Conservation (phyloP, 73 alveolate genomes). For the Symbiodinium pilosum region DNA sequence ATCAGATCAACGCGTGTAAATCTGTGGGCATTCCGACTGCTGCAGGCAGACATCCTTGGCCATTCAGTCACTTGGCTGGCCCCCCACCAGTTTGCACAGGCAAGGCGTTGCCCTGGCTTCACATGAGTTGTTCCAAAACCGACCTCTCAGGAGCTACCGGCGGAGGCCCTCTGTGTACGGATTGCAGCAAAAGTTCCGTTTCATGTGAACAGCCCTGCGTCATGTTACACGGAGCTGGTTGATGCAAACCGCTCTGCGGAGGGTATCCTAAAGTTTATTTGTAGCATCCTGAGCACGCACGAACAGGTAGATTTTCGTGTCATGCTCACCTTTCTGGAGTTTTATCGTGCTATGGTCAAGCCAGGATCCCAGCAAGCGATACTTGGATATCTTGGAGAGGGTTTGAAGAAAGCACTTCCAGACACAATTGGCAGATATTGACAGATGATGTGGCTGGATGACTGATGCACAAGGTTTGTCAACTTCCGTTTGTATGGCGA, state of each 20-base stretch:
- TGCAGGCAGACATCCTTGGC: constrained; percentile 98
- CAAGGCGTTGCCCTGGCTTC: constrained; percentile 95
- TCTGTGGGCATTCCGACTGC: too few species aligned
- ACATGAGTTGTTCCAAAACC: background rate
- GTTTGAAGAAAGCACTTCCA: too few species aligned
- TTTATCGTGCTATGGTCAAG: constrained; percentile 97
- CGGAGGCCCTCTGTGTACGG: constrained; percentile 26
- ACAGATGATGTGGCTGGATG: background rate
- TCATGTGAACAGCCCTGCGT: too few species aligned
- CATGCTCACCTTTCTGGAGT: constrained; percentile 98
- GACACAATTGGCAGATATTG: background rate
- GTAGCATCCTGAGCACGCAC: too few species aligned
- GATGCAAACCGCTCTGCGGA: too few species aligned
- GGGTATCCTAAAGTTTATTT: too few species aligned
- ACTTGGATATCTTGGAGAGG: constrained; percentile 94
- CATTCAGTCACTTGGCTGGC: constrained; percentile 98
- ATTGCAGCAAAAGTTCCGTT: background rate
- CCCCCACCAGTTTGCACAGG: constrained; percentile 98
- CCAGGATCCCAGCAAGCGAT: constrained; percentile 97
- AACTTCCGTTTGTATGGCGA: constrained; percentile 98
- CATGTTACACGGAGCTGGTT: background rate
- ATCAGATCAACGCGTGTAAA: too few species aligned
- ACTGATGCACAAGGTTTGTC: constrained; percentile 96
- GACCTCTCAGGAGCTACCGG: constrained; percentile 61
- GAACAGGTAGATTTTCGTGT: constrained; percentile 99